A percentile compares a stretch with the other conserved stretches of the same genome.
Conservation (phyloP, 306 rosid species). For the Quercus cerris region DNA sequence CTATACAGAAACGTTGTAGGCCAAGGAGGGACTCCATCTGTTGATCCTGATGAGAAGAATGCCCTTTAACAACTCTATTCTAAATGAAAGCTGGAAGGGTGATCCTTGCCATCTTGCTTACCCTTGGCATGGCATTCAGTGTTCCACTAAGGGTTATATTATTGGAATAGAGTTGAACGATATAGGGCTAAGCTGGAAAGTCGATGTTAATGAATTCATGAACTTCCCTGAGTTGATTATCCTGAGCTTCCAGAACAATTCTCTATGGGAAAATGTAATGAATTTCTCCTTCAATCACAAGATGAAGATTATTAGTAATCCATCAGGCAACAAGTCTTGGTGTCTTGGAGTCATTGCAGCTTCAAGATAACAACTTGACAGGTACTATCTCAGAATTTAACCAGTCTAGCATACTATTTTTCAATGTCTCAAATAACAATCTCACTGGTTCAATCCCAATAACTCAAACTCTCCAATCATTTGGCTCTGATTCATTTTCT, state of each 20-base stretch:
- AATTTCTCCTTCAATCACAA: conserved; percentile 31
- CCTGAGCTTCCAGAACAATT: conserved; percentile 46
- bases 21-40: conserved; percentile 12
- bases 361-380: conserved; percentile 34
- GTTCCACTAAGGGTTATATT: conserved; percentile 30
- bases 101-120: conserved; percentile 26
- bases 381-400: conserved; percentile 42
- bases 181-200: conserved; percentile 24
- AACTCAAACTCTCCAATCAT: conserved; percentile 29
- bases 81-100: conserved; percentile 41
- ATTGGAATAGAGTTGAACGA: conserved; percentile 16
- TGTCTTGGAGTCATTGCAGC: conserved; percentile 30
- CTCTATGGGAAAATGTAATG: conserved; percentile 26
- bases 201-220: conserved; percentile 12
- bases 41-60: conserved; percentile 24
- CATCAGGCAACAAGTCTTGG: conserved; percentile 32
- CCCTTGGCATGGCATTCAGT: conserved; percentile 53
- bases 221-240: conserved; percentile 29
- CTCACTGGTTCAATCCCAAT: conserved; percentile 35
- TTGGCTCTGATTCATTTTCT: conserved; percentile 22
- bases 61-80: conserved; percentile 38
- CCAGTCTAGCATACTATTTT: conserved; percentile 27
- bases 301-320: conserved; percentile 33
- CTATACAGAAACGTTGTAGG: conserved; percentile 18
- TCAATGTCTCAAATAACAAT: conserved; percentile 50